Evolutionary conservation across 768 basidiomycete genomes (phyloP), one percentile per base, ranked within the genome.

Genomic region (Calocera cornea): DNA sequence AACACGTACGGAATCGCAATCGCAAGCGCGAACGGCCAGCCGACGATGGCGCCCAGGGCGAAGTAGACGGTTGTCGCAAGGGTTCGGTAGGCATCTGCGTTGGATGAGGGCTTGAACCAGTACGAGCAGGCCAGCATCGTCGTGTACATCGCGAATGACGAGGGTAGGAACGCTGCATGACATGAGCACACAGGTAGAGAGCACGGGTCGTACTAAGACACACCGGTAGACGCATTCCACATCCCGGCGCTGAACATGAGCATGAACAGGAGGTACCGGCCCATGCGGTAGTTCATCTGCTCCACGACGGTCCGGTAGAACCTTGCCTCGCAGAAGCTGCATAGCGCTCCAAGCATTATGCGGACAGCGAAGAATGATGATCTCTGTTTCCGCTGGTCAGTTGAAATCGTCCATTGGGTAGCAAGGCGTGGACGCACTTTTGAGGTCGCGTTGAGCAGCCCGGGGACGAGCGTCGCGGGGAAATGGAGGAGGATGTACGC

Each of bases 1-100:
- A 91, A 76, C 14, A 95, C 85, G 72, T 95, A 95, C 1, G 97
- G 97, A 16, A 97, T 77, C 0, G 91, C 85, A 7, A 97, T 81
- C 0, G 90, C 86, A 19, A 93, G 81, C n/a, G 90, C 82, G 75
- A 99, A 99, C 5, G 97, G 97, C 97, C 97, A 99, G 3, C 95
- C 97, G 36, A 97, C 83, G 64, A 98, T 84, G 1, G 87, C 91
- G 3, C 92, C 95, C 5, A 85, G 74, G 1, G 90, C 92, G 74
- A 93, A 91, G 63, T 82, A 77, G 54, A 88, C 68, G 0, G 90
- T 90, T 0, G 89, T 85, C 8, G 81, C 77, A 31, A 88, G 75
- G 11, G 88, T 87, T 36, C 88, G 81, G 54, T 79, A 79, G 68
- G 78, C 74, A 73, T 87, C 82, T 41, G 74, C 72, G 69, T 79